A percentile compares a stretch with the other conserved stretches of the same genome.
phyloP scores from a whole-genome alignment of 2,329 filamentous ascomycete genomes.

The Endoconidiophora polonica region DNA sequence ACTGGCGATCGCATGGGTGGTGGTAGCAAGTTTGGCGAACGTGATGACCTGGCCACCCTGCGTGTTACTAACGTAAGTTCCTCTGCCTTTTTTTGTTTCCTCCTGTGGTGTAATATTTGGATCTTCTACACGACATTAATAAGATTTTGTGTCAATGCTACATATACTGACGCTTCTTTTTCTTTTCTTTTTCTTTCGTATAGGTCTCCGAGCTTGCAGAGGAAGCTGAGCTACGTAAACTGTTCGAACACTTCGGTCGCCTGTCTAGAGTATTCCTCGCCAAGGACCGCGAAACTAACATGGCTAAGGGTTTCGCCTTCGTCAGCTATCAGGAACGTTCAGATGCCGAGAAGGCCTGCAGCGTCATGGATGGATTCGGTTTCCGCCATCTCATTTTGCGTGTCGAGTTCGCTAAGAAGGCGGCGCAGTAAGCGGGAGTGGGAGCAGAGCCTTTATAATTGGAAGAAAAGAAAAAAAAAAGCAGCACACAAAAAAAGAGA shows the following conservation, averaged over 20 bases:
- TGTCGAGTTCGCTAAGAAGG: slow-evolving; percentile 70
- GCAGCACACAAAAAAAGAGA: not conserved
- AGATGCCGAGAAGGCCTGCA: slow-evolving; percentile 83
- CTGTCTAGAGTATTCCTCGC: slow-evolving; percentile 96
- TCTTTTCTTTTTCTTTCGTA: slow-evolving; percentile 12
- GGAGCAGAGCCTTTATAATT: not conserved
- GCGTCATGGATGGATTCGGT: slow-evolving; percentile 94
- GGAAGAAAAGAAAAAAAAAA: slow-evolving; percentile 2
- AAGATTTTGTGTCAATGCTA: not conserved
- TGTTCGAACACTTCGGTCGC: slow-evolving; percentile 94
- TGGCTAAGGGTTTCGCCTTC: slow-evolving; percentile 97
- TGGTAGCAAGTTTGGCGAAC: slow-evolving; percentile 69
- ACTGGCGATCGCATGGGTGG: slow-evolving; percentile 65
- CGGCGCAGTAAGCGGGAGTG: not conserved
- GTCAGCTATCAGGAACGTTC: slow-evolving; percentile 85
- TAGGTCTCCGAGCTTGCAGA: slow-evolving; percentile 95
- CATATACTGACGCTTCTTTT: not conserved
- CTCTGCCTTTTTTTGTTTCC: not conserved
- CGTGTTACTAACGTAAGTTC: slow-evolving; percentile 86
- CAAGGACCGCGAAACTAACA: slow-evolving; percentile 89
- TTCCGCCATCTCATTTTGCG: slow-evolving; percentile 76
- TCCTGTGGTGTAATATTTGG: not conserved
- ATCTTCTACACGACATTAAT: not conserved
- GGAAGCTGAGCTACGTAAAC: slow-evolving; percentile 84
- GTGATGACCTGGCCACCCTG: slow-evolving; percentile 90